These are phyloP conservation scores for Rhynchosporium graminicola DNA, from an alignment of 2,329 filamentous ascomycete genomes.

Conservation along the genomic window DNA sequence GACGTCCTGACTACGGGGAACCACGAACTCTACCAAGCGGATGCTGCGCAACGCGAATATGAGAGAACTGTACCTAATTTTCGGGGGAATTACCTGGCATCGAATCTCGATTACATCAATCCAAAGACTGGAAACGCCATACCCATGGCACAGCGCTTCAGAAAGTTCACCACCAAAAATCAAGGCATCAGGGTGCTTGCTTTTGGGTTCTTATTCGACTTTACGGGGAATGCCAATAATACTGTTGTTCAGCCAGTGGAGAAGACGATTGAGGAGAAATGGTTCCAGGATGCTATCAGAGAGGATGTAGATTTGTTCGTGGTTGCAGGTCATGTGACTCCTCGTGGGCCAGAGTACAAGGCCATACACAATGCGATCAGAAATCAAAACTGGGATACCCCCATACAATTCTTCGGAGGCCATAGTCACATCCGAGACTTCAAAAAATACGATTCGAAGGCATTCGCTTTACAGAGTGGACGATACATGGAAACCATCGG, in stretches of 20 bases:
- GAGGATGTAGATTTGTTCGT: slow-evolving; percentile 87
- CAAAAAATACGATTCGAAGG: slow-evolving; percentile 72
- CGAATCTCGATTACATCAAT: slow-evolving; percentile 87
- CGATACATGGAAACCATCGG: slow-evolving; percentile 95
- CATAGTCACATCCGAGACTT: slow-evolving; percentile 89
- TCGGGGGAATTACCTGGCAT: slow-evolving; percentile 78
- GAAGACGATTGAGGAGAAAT: slow-evolving; percentile 77
- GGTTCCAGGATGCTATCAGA: slow-evolving; percentile 86
- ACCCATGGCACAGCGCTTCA: slow-evolving; percentile 79
- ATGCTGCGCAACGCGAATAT: slow-evolving; percentile 77
- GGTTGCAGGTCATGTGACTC: slow-evolving; percentile 81
- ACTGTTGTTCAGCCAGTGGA: slow-evolving; percentile 79
- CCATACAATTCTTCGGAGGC: slow-evolving; percentile 90
- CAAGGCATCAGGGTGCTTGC: slow-evolving; percentile 81
- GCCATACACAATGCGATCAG: slow-evolving; percentile 78
- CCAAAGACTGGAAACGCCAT: slow-evolving; percentile 68
- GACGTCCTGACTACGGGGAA: slow-evolving; percentile 89
- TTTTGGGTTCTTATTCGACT: slow-evolving; percentile 95
- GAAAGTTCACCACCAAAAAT: slow-evolving; percentile 90
- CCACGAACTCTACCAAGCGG: slow-evolving; percentile 87
- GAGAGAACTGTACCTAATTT: slow-evolving; percentile 81
- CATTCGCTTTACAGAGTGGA: slow-evolving; percentile 81
- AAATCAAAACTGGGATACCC: slow-evolving; percentile 72
- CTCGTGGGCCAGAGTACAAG: slow-evolving; percentile 78
- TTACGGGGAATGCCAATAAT: slow-evolving; percentile 87